Percentiles rank a stretch among this genome's conserved stretches.
Evolutionary conservation across 2,329 filamentous ascomycete species (phyloP).

Genomic region (Aspergillus neoniger): DNA sequence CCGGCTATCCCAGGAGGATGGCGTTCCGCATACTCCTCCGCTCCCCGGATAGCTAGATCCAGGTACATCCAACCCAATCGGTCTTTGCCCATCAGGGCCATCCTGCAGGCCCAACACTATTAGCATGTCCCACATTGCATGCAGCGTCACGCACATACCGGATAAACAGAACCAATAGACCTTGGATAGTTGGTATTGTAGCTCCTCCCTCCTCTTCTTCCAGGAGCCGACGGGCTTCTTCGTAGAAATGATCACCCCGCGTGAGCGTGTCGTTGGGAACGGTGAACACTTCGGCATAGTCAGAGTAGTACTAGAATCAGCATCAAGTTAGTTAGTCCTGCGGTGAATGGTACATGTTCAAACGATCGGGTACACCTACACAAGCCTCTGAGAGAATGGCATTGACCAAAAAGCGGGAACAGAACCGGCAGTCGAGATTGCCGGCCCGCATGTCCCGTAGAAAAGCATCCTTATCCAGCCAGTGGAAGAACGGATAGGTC

Average conservation of each 20-base stretch:
- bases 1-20: slow-evolving; percentile 19
- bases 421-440: slow-evolving; percentile 29
- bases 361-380: slow-evolving; percentile 24
- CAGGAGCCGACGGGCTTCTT: slow-evolving; percentile 32
- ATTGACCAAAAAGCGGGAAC: slow-evolving; percentile 40
- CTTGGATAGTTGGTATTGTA: slow-evolving; percentile 31
- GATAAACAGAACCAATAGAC: slow-evolving; percentile 27
- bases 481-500: slow-evolving; percentile 32
- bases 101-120: slow-evolving; percentile 12
- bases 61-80: slow-evolving; percentile 31
- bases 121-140: neutral
- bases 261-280: slow-evolving; percentile 27
- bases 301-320: slow-evolving; percentile 23
- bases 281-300: slow-evolving; percentile 30
- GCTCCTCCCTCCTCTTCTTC: slow-evolving; percentile 27
- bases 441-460: slow-evolving; percentile 32
- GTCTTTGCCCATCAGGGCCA: slow-evolving; percentile 34
- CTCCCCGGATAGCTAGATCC: slow-evolving; percentile 26
- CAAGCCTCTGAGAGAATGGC: slow-evolving; percentile 36
- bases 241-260: slow-evolving; percentile 32
- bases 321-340: neutral
- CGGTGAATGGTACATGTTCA: neutral
- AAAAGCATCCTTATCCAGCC: slow-evolving; percentile 34
- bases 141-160: slow-evolving; percentile 16
- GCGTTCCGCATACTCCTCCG: slow-evolving; percentile 21